phyloP scores from a whole-genome alignment of 2,329 filamentous ascomycete genomes.

The Sclerotiophoma versabilis region DNA sequence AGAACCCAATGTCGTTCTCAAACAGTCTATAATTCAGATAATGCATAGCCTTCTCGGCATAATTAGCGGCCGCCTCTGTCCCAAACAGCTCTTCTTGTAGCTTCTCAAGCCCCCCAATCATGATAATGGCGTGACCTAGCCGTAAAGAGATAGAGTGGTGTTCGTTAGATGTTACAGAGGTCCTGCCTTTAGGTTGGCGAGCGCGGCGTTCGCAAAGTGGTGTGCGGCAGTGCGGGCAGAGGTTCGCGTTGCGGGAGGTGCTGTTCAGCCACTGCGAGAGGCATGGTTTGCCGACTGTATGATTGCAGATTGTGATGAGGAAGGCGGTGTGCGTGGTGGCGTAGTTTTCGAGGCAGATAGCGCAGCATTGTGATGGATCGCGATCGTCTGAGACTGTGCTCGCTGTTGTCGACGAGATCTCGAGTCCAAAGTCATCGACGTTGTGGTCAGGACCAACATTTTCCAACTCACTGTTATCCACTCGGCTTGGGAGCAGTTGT shows the following conservation, averaged over 20 bases:
- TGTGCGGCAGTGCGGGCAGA: conserved; percentile 21
- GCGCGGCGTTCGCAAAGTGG: conserved; percentile 15
- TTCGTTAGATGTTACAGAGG: background rate
- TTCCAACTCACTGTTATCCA: conserved; percentile 12
- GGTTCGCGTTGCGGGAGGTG: conserved; percentile 15
- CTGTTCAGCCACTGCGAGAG: conserved; percentile 21
- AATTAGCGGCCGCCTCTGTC: background rate
- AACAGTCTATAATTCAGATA: conserved; percentile 17
- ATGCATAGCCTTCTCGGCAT: background rate
- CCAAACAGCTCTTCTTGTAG: conserved; percentile 2
- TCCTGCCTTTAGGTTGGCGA: background rate
- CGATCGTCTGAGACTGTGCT: background rate
- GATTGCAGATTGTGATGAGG: conserved; percentile 13
- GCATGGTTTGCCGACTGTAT: conserved; percentile 20
- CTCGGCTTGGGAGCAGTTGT: background rate
- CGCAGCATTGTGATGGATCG: conserved; percentile 8
- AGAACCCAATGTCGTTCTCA: conserved; percentile 6
- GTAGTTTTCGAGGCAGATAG: conserved; percentile 21
- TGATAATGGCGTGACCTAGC: background rate
- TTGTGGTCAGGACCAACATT: conserved; percentile 9
- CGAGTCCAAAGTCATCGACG: conserved; percentile 15
- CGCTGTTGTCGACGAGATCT: background rate
- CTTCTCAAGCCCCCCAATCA: background rate
- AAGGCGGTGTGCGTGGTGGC: conserved; percentile 11
- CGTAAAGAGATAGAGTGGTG: background rate